Percentiles rank a stretch among this genome's conserved stretches.
phyloP scores from a whole-genome alignment of 2,329 filamentous ascomycete genomes.

The Emmonsiellopsis sp. region DNA sequence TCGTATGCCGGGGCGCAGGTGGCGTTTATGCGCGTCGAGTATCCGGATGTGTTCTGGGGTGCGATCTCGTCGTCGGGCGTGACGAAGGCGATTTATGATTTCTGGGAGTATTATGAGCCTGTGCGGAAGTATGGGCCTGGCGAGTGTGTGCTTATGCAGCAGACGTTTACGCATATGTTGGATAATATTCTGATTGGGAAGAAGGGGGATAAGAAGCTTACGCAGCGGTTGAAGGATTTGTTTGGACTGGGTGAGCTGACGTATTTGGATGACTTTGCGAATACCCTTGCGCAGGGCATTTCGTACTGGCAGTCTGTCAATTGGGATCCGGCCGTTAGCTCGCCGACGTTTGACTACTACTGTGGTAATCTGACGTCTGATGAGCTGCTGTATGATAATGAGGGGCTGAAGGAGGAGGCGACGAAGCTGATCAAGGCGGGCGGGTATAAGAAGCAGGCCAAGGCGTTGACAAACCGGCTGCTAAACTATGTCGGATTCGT shows the following conservation, averaged over 20 bases:
- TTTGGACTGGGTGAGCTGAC: constrained; percentile 41
- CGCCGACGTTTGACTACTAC: constrained; percentile 41
- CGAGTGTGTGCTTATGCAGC: constrained; percentile 55
- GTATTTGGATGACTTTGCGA: constrained; percentile 45
- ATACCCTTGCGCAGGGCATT: constrained; percentile 35
- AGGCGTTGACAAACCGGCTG: constrained; percentile 38
- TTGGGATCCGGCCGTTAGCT: constrained; percentile 50
- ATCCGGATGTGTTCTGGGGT: constrained; percentile 70
- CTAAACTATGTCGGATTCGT: constrained; percentile 51
- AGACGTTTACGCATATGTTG: constrained; percentile 50
- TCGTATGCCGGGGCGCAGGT: constrained; percentile 75
- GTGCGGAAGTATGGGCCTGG: constrained; percentile 47
- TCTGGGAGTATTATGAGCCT: constrained; percentile 57
- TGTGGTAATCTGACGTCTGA: constrained; percentile 47
- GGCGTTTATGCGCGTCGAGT: constrained; percentile 64
- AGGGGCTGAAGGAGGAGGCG: constrained; percentile 29
- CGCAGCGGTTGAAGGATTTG: constrained; percentile 41
- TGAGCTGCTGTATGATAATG: constrained; percentile 33
- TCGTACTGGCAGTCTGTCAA: constrained; percentile 46
- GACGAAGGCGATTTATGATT: constrained; percentile 67
- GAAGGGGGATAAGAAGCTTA: constrained; percentile 31
- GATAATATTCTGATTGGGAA: constrained; percentile 48
- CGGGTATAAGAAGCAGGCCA: constrained; percentile 36
- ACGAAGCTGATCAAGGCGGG: constrained; percentile 37
- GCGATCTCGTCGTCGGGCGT: constrained; percentile 75